Conservation (phyloP, 805 yeast genomes). For the Candida peoriensis region DNA sequence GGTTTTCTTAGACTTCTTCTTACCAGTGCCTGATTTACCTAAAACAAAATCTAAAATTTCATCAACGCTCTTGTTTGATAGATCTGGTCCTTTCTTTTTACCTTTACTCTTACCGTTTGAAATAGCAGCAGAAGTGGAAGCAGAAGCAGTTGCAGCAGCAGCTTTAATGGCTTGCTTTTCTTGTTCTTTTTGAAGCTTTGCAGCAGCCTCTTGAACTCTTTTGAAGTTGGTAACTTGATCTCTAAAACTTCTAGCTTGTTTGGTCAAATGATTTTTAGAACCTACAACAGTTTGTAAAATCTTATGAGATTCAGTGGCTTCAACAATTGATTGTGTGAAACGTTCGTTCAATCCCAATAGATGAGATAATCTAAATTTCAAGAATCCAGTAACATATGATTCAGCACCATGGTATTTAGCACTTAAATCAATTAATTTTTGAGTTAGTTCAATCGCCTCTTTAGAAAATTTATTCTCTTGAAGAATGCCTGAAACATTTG, state of each 20-base stretch:
- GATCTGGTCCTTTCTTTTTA: slow-evolving; percentile 27
- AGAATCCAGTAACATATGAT: slow-evolving; percentile 57
- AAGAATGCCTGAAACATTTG: slow-evolving; percentile 56
- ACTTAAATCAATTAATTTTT: slow-evolving; percentile 48
- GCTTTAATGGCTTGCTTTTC: slow-evolving; percentile 32
- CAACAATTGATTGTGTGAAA: slow-evolving; percentile 49
- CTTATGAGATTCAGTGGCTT: slow-evolving; percentile 50
- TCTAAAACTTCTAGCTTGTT: slow-evolving; percentile 63
- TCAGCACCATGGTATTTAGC: slow-evolving; percentile 47
- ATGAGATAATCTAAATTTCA: slow-evolving; percentile 67
- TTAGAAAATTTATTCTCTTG: slow-evolving; percentile 43
- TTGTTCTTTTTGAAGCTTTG: slow-evolving; percentile 23
- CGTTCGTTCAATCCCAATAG: slow-evolving; percentile 48
- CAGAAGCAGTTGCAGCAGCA: slow-evolving; percentile 23
- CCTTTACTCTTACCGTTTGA: slow-evolving; percentile 11
- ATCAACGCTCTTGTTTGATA: slow-evolving; percentile 63
- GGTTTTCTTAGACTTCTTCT: slow-evolving; percentile 18
- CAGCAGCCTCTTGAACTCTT: slow-evolving; percentile 39
- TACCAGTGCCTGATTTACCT: slow-evolving; percentile 38
- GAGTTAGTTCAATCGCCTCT: slow-evolving; percentile 49
- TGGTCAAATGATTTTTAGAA: slow-evolving; percentile 59
- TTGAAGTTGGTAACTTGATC: slow-evolving; percentile 48
- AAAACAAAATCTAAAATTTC: slow-evolving; percentile 69
- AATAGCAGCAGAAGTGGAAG: slow-evolving; percentile 21
- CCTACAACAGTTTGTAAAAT: slow-evolving; percentile 59